Evolutionary conservation across 768 basidiomycete species (phyloP), one percentile per base, ranked within the genome.

Genomic region (Tephrocybe sp.): DNA sequence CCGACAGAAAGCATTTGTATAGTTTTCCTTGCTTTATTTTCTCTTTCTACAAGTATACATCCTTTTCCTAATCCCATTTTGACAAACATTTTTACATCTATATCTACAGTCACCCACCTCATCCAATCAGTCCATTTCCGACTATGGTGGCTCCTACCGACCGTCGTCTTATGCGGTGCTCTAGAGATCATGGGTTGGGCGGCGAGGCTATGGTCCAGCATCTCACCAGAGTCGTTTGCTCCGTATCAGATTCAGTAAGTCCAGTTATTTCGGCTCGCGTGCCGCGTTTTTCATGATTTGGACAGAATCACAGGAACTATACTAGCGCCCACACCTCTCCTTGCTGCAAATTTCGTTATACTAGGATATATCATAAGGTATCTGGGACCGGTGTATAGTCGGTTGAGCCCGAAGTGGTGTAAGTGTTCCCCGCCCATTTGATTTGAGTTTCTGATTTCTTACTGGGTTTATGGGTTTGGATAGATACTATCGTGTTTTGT

Each of bases 111-210:
- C 5, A 40, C 68, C 1, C 83, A 84, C 56, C 8, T 69, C 7
- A 65, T 55, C 3, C 76, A 82, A 60, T 67, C 74, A 0, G 39
- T 67, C 2, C 61, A 60, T 27, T 76, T 63, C 56, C 68, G 73
- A 5, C 64, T 75, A 46, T 80, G 78, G 75, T 84, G 74, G 72
- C 53, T 82, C 8, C 22, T 79, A 31, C 72, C 72, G 0, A 83
- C 82, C 0, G 69, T 65, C 4, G 62, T 68, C 8, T 54, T 79
- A 0, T 71, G 74, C 40, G 79, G 78, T 10, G 9, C 75, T 2
- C 57, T 75, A 10, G 83, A 85, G 58, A 56, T 76, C n/a, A 42
- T 77, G 1, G 82, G 82, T 0, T 84, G 82, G 83, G 57, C 62
- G n/a, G 82, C 66, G 0, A 61, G 82, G 11, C 55, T 80, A 3